Evolutionary conservation across 2,329 filamentous ascomycete species (phyloP), one percentile per base, ranked within the genome.

Genomic region (Gremmenia infestans): DNA sequence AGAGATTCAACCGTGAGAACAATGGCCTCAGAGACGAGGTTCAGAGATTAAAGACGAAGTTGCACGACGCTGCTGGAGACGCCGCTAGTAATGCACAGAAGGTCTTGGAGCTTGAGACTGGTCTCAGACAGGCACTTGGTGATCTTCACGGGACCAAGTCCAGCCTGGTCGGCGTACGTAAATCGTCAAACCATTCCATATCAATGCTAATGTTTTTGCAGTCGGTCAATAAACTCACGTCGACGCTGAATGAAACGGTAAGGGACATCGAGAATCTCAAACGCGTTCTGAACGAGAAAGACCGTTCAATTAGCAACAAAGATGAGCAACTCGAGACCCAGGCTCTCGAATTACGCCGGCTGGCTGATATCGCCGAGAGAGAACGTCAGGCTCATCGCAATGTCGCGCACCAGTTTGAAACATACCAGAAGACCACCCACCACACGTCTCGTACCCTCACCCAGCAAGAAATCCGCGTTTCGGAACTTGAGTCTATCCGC

Each of bases 361-460:
- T 97, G 11, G 85, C 86, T 1, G 93, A 97, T 62, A 79, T 96
- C 52, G 84, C 97, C 14, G 93, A 97, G 50, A 95, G 95, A 66
- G 94, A 99, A 73, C 85, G 91, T 14, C 82, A 89, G 62, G 83
- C 83, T 22, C 91, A 95, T 65, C 87, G 91, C 60, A 89, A 90
- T 66, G 94, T 96, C 57, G 91, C 91, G 69, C 83, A 89, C 59
- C 86, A 92, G 56, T 95, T 90, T 65, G 94, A 99, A 66, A 89
- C 89, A 39, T 88, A 90, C 65, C 87, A 96, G 65, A 91, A 91
- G 68, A 91, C 89, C 2, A 88, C 96, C 57, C 87, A 92, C 58
- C 90, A 94, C 62, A 88, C 94, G 11, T 86, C 87, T n/a, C 85
- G 90, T 35, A 94, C 89, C 1, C 87, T 96, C 55, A 87, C 87